Evolutionary conservation across 441 rosid genomes (phyloP).

Genomic region (Arabidopsis hybrid): DNA sequence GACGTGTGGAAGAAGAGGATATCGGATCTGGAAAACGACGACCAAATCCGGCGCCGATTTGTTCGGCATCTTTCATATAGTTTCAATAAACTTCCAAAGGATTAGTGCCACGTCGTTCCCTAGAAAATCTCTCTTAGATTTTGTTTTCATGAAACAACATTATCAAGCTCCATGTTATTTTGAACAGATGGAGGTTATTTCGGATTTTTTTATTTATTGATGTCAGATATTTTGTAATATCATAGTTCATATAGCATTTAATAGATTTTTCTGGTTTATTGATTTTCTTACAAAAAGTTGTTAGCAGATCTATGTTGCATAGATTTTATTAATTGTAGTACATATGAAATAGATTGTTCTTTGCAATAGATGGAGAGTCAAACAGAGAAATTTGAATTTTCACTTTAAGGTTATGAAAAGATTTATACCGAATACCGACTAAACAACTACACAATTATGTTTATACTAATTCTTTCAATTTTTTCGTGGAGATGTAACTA

Average conservation of each 20-base stretch:
- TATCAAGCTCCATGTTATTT: neutral
- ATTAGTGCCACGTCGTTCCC: slow-evolving; percentile 33
- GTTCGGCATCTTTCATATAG: slow-evolving; percentile 18
- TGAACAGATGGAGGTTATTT: slow-evolving; percentile 18
- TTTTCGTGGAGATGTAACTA: neutral
- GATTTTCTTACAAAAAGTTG: neutral
- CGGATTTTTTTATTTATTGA: slow-evolving; percentile 1
- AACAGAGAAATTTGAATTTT: neutral
- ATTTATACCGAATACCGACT: neutral
- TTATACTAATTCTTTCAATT: neutral
- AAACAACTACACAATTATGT: neutral
- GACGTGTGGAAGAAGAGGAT: slow-evolving; percentile 39
- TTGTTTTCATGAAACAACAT: slow-evolving; percentile 5
- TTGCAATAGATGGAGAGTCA: neutral
- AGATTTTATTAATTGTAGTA: neutral
- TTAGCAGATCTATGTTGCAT: neutral
- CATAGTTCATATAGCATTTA: neutral
- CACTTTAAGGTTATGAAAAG: neutral
- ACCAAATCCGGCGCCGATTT: slow-evolving; percentile 42
- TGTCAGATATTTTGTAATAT: slow-evolving; percentile 9
- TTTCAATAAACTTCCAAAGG: slow-evolving; percentile 4
- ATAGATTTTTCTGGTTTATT: too few species aligned
- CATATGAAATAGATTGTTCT: neutral
- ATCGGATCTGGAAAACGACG: slow-evolving; percentile 46
- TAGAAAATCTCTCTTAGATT: slow-evolving; percentile 10